Percentiles rank a stretch among this genome's conserved stretches.
Evolutionary conservation across 2,329 filamentous ascomycete species (phyloP).

Genomic region (Penicillium sp.): DNA sequence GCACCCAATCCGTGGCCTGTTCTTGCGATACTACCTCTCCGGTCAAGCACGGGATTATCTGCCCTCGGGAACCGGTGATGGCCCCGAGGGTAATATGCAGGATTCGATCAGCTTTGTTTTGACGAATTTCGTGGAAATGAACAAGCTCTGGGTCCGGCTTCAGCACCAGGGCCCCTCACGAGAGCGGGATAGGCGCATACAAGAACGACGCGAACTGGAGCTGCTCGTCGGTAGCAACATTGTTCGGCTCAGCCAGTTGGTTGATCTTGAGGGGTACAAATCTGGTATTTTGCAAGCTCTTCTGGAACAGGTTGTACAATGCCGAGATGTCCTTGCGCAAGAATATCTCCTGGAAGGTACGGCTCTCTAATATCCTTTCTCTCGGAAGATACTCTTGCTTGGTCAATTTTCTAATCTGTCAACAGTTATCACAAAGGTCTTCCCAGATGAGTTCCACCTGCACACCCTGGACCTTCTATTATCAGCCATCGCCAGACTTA

Average conservation of each 20-base stretch:
- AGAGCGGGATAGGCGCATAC: conserved; percentile 87
- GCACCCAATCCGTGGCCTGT: conserved; percentile 91
- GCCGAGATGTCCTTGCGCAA: conserved; percentile 91
- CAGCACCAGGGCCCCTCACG: conserved; percentile 97
- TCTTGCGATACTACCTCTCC: conserved; percentile 92
- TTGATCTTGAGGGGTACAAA: conserved; percentile 93
- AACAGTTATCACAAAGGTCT: conserved; percentile 91
- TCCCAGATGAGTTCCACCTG: conserved; percentile 96
- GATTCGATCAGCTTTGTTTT: conserved; percentile 98
- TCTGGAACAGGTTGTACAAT: conserved; percentile 95
- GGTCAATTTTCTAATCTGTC: conserved; percentile 25
- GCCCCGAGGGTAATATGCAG: conserved; percentile 90
- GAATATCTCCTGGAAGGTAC: conserved; percentile 87
- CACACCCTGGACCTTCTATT: conserved; percentile 95
- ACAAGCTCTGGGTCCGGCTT: conserved; percentile 96
- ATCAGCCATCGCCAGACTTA: conserved; percentile 84
- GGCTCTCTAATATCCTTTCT: neutral
- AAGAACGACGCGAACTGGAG: conserved; percentile 92
- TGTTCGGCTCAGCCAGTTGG: conserved; percentile 88
- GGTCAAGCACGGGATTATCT: conserved; percentile 90
- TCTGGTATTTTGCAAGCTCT: conserved; percentile 82
- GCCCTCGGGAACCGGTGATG: conserved; percentile 77
- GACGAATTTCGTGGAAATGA: conserved; percentile 99
- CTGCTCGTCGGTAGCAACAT: conserved; percentile 94
- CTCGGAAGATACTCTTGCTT: neutral